These are phyloP conservation scores for Paradendryphiella salina DNA, from an alignment of 2,329 filamentous ascomycete genomes.

Conservation along the genomic window DNA sequence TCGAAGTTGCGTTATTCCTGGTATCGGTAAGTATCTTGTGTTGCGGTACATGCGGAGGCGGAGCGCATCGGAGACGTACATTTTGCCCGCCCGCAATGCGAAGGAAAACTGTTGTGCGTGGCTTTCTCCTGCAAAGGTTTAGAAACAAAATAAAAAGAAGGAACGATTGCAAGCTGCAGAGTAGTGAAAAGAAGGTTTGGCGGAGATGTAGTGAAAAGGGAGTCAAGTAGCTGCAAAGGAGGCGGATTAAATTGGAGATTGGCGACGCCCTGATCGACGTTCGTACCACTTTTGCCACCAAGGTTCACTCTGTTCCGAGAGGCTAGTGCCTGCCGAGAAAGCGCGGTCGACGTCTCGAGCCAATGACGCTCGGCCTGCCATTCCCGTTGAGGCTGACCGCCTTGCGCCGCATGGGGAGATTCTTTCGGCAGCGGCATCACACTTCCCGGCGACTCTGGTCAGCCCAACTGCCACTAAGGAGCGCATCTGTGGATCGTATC, in stretches of 20 bases:
- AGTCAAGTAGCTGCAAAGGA: constrained; percentile 26
- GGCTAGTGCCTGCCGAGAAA: constrained; percentile 23
- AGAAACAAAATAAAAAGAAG: constrained; percentile 5
- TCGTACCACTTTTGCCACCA: constrained; percentile 35
- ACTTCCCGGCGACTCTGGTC: constrained; percentile 16
- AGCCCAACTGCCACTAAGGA: constrained; percentile 16
- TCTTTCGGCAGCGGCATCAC: constrained; percentile 20
- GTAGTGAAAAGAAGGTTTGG: constrained; percentile 11
- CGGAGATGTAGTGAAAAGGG: constrained; percentile 22
- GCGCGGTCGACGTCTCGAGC: not conserved
- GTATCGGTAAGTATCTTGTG: constrained; percentile 23
- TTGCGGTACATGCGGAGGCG: constrained; percentile 11
- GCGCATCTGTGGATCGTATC: constrained; percentile 21
- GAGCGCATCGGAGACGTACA: constrained; percentile 25
- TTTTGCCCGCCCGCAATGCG: constrained; percentile 23
- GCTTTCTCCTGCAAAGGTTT: not conserved
- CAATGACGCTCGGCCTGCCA: constrained; percentile 18
- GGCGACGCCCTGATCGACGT: constrained; percentile 30
- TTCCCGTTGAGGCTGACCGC: constrained; percentile 24
- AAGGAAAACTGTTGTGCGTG: constrained; percentile 8
- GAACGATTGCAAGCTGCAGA: constrained; percentile 23
- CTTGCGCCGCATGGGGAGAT: constrained; percentile 25
- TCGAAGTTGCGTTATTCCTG: constrained; percentile 47
- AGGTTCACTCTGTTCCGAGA: constrained; percentile 28
- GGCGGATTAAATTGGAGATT: constrained; percentile 38